These are phyloP conservation scores for Conringia planisiliqua DNA, from an alignment of 345 rosid species.

Conservation along the genomic window DNA sequence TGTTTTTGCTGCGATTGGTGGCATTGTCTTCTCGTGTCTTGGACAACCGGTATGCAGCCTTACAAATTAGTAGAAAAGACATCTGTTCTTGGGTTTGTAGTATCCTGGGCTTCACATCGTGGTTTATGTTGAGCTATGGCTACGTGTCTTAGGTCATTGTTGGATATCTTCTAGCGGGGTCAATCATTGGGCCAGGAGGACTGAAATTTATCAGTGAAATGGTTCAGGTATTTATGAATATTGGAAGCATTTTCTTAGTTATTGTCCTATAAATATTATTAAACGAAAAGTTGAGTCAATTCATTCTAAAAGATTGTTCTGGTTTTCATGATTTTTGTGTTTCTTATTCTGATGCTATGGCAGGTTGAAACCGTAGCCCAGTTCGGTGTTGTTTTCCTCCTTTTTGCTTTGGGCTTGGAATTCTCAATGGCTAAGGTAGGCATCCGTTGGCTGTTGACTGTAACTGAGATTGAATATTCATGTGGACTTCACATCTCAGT, in stretches of 20 bases:
- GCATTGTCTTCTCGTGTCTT: constrained; percentile 87
- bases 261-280: not conserved
- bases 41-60: constrained; percentile 89
- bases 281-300: not conserved
- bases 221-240: constrained; percentile 72
- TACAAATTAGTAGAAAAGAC: constrained; percentile 10
- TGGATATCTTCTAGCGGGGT: constrained; percentile 97
- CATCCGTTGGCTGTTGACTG: not conserved
- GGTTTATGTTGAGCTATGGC: not conserved
- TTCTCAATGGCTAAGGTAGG: constrained; percentile 94
- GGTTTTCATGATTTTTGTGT: not conserved
- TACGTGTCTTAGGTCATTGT: constrained; percentile 66
- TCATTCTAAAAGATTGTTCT: not conserved
- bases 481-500: not conserved
- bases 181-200: constrained; percentile 96
- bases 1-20: constrained; percentile 98
- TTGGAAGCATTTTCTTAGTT: not conserved
- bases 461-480: not conserved
- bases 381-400: constrained; percentile 98
- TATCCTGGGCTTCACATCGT: not conserved
- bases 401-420: constrained; percentile 96
- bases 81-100: not conserved
- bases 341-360: constrained; percentile 22
- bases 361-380: constrained; percentile 98
- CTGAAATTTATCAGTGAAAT: constrained; percentile 93